These are phyloP conservation scores for Aspergillus fumigatus DNA, from an alignment of 2,329 filamentous ascomycete genomes.

Conservation along the genomic window DNA sequence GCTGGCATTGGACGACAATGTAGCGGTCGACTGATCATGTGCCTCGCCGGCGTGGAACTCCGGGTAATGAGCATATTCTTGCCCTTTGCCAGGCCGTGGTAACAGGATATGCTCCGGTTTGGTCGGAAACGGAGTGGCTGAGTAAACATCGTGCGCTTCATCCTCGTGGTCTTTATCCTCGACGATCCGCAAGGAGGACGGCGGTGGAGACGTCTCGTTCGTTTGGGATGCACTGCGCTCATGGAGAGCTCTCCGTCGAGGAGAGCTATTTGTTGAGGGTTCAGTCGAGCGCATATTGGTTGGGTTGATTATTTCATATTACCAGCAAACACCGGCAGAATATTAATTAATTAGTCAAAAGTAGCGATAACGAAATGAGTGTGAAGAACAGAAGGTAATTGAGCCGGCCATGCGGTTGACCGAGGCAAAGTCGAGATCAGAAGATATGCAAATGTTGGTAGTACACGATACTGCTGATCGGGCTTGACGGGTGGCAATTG, in stretches of 20 bases:
- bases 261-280: constrained; percentile 27
- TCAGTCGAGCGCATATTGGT: constrained; percentile 32
- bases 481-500: not conserved
- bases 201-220: constrained; percentile 38
- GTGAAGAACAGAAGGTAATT: not conserved
- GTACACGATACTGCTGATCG: not conserved
- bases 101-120: constrained; percentile 44
- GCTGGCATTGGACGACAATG: constrained; percentile 26
- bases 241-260: constrained; percentile 41
- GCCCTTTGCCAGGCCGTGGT: constrained; percentile 38
- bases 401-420: not conserved
- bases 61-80: constrained; percentile 28
- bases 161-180: constrained; percentile 24
- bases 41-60: constrained; percentile 30
- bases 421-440: not conserved
- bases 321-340: constrained; percentile 14
- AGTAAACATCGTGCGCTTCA: constrained; percentile 38
- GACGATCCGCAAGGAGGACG: constrained; percentile 35
- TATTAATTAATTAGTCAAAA: constrained; percentile 4
- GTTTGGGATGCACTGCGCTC: constrained; percentile 44
- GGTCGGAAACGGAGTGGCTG: constrained; percentile 43
- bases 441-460: not conserved
- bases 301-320: constrained; percentile 27
- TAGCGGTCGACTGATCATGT: constrained; percentile 24
- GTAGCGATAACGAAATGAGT: not conserved